These are phyloP conservation scores for Monilinia vaccinii-corymbosi DNA, from an alignment of 2,329 filamentous ascomycete species.

Conservation along the genomic window DNA sequence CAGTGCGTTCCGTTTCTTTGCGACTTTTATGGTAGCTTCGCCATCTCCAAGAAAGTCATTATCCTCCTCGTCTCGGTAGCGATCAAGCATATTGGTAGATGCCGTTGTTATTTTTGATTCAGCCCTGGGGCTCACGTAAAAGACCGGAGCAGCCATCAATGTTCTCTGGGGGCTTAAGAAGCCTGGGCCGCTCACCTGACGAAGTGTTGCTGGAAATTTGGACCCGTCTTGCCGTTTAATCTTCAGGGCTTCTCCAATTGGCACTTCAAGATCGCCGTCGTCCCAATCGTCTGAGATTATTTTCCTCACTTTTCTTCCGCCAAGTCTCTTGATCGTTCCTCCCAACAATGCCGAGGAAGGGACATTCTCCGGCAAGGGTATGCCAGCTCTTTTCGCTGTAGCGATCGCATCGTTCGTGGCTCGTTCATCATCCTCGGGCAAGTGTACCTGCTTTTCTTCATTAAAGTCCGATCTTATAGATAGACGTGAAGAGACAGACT, in stretches of 20 bases:
- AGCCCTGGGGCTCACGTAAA: conserved; percentile 21
- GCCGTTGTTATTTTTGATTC: conserved; percentile 22
- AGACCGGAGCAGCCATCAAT: conserved; percentile 29
- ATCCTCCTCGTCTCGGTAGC: conserved; percentile 53
- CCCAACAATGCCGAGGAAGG: conserved; percentile 83
- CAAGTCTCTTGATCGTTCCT: conserved; percentile 85
- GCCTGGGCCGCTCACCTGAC: conserved; percentile 44
- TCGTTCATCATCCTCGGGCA: conserved; percentile 76
- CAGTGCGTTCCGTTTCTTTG: conserved; percentile 46
- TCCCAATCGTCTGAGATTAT: conserved; percentile 74
- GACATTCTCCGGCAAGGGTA: conserved; percentile 80
- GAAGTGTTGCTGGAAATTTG: conserved; percentile 58
- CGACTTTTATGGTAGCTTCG: conserved; percentile 57
- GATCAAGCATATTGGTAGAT: conserved; percentile 45
- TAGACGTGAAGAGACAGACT: conserved; percentile 54
- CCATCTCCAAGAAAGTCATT: conserved; percentile 57
- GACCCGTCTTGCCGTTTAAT: conserved; percentile 54
- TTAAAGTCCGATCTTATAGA: conserved; percentile 11
- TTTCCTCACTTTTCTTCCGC: conserved; percentile 62
- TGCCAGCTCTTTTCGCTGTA: conserved; percentile 79
- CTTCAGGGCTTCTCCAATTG: conserved; percentile 48
- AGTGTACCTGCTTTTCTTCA: conserved; percentile 79
- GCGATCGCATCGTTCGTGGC: conserved; percentile 80
- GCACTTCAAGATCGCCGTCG: conserved; percentile 66
- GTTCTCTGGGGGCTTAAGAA: conserved; percentile 46